phyloP scores from a whole-genome alignment of 2,329 filamentous ascomycete genomes.

The Taxawa tesnikishii region DNA sequence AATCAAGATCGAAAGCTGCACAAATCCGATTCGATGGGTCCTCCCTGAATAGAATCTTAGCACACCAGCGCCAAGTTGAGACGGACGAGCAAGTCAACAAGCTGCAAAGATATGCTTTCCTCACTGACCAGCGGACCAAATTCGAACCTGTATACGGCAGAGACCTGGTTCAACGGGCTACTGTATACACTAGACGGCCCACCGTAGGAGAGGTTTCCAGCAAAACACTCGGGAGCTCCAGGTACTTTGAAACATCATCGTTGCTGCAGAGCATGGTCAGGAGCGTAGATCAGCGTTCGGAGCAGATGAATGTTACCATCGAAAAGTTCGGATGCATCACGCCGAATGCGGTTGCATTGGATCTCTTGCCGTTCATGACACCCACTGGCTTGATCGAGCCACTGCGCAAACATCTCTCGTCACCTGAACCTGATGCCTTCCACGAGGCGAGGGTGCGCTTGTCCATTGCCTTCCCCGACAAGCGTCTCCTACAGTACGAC shows the following conservation, averaged over 20 bases:
- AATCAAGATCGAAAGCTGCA: conserved; percentile 45
- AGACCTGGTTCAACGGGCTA: conserved; percentile 65
- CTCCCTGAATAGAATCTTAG: conserved; percentile 56
- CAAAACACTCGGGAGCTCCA: conserved; percentile 53
- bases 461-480: conserved; percentile 94
- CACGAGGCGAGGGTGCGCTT: conserved; percentile 86
- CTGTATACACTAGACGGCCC: conserved; percentile 44
- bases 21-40: conserved; percentile 49
- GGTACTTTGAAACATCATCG: conserved; percentile 61
- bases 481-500: conserved; percentile 90
- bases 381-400: conserved; percentile 27
- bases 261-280: conserved; percentile 56
- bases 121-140: conserved; percentile 71
- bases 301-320: conserved; percentile 60
- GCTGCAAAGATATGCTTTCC: conserved; percentile 66
- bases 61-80: conserved; percentile 58
- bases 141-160: conserved; percentile 72
- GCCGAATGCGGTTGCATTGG: conserved; percentile 72
- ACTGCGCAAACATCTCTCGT: conserved; percentile 25
- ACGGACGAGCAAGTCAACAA: conserved; percentile 63
- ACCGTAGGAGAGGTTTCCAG: conserved; percentile 40
- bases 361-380: conserved; percentile 52
- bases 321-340: conserved; percentile 88
- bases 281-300: conserved; percentile 60
- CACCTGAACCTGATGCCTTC: conserved; percentile 56